Base-by-base conservation (phyloP, 768 basidiomycete genomes). In the Tylopilus sp. region DNA sequence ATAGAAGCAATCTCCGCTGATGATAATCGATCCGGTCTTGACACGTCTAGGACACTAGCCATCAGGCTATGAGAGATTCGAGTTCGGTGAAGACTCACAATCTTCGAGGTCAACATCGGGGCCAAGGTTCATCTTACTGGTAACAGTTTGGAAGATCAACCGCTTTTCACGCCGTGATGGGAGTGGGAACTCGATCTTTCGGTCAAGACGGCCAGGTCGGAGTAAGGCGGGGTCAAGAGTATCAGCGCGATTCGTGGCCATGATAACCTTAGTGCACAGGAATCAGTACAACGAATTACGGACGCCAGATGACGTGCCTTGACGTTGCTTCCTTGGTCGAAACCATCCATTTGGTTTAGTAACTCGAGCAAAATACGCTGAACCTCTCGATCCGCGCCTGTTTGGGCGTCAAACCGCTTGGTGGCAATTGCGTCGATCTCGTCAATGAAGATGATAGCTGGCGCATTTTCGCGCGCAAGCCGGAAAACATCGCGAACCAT, bases 401-500 rank as follows among this genome's bases (percentile, higher is more conserved):
- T 98, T 70, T 99, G 97, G 7, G 97, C 97, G 66, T 98, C 97
- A 72, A 99, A 99, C 67, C 96, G 93, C 73, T 99, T 99, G 33
- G 97, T 98, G 4, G 97, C 97, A 69, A 99, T 99, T 19, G 97
- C 96, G 61, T 99, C 97, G 61, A 95, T 90, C 65, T 95, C 96
- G 71, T 98, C 97, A 66, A 99, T 98, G 77, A 99, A 99, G 72
- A 99, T 98, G 68, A 99, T 99, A 25, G 93, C 86, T 2, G 97
- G 97, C 0, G 95, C 79, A 68, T 99, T 99, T 72, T 99, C 97
- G 60, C 97, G 79, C 24, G 97, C 97, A 43, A 99, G 83, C 52
- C 97, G 84, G 80, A 99, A 99, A 49, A 99, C 97, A 68, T 99
- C 97, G 65, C 97, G 87, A 58, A 99, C 97, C 97, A 99, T 99